phyloP scores from a whole-genome alignment of 768 basidiomycete species.

The Rhizopogon vulgaris region DNA sequence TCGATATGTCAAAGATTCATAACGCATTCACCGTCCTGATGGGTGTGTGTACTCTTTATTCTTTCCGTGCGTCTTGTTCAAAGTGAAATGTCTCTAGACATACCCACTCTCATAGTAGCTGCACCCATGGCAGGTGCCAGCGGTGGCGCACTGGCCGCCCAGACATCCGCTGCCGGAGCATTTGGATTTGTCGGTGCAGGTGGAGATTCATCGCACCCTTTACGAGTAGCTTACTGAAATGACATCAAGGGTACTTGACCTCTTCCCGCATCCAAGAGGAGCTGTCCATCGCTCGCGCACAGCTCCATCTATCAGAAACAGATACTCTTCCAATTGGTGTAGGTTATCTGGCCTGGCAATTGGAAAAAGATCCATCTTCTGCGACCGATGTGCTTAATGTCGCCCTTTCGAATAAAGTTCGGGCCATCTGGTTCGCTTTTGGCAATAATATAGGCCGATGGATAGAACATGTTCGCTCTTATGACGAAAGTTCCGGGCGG shows the following conservation, averaged over 20 bases:
- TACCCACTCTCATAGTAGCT: constrained; percentile 53
- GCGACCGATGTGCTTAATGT: constrained; percentile 39
- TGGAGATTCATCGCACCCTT: constrained; percentile 13
- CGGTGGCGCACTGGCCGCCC: constrained; percentile 55
- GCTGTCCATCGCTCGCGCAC: constrained; percentile 44
- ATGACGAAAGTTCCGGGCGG: constrained; percentile 37
- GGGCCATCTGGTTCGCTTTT: constrained; percentile 73
- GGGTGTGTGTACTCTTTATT: neutral
- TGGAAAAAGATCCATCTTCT: constrained; percentile 42
- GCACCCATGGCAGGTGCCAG: constrained; percentile 70
- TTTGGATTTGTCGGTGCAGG: constrained; percentile 73
- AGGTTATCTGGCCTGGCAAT: constrained; percentile 69
- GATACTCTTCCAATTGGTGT: constrained; percentile 54
- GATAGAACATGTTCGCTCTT: constrained; percentile 54
- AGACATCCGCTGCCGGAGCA: constrained; percentile 62
- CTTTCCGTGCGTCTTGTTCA: constrained; percentile 3
- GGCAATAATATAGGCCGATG: constrained; percentile 53
- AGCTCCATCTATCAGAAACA: constrained; percentile 28
- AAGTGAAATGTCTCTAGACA: constrained; percentile 33
- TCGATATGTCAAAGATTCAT: neutral
- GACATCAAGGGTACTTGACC: constrained; percentile 39
- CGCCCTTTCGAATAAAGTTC: constrained; percentile 49
- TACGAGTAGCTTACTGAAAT: constrained; percentile 4
- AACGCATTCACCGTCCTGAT: neutral
- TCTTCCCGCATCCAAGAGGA: constrained; percentile 42